phyloP scores from a whole-genome alignment of 345 rosid genomes.

The Aethionema arabicum region DNA sequence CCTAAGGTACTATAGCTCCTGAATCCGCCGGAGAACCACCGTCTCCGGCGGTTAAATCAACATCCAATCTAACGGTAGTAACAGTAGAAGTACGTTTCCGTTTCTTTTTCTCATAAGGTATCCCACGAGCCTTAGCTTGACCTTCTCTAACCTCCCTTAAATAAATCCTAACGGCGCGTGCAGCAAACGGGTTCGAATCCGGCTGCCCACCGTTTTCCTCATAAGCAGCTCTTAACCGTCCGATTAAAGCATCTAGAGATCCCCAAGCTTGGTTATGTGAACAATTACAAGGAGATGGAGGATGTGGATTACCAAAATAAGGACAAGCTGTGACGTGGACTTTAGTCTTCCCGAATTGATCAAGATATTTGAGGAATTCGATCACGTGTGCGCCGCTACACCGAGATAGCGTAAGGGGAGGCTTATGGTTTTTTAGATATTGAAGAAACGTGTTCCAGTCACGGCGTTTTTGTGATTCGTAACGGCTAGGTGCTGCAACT shows the following conservation, averaged over 20 bases:
- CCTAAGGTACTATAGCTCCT: constrained; percentile 12
- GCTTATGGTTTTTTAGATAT: constrained; percentile 63
- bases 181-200: constrained; percentile 61
- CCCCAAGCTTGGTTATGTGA: constrained; percentile 78
- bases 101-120: constrained; percentile 68
- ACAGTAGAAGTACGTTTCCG: constrained; percentile 43
- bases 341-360: constrained; percentile 73
- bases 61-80: constrained; percentile 28
- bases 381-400: constrained; percentile 75
- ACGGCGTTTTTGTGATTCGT: constrained; percentile 71
- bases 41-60: constrained; percentile 12
- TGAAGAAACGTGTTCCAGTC: constrained; percentile 79
- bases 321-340: constrained; percentile 57
- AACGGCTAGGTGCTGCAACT: constrained; percentile 49
- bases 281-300: constrained; percentile 61
- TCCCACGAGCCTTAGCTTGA: constrained; percentile 73
- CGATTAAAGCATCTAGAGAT: constrained; percentile 70
- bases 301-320: constrained; percentile 56
- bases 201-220: constrained; percentile 65
- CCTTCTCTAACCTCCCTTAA: constrained; percentile 59
- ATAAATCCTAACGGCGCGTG: constrained; percentile 63
- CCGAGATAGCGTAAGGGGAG: constrained; percentile 52
- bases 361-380: constrained; percentile 67
- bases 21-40: constrained; percentile 17
- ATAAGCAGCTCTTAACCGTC: constrained; percentile 69